Evolutionary conservation across 306 rosid genomes (phyloP).

Genomic region (Clitoria ternatea): DNA sequence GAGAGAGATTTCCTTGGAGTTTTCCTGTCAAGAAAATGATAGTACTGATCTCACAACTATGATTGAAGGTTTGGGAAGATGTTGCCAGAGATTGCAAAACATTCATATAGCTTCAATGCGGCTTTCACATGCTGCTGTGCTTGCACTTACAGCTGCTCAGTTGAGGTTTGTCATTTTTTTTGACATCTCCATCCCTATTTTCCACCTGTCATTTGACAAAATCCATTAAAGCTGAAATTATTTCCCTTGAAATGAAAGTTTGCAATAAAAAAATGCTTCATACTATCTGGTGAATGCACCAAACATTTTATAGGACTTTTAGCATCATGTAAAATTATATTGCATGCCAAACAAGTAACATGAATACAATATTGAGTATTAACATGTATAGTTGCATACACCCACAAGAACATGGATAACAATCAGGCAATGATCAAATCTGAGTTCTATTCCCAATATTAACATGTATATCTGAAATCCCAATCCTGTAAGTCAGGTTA

Average conservation of each 20-base stretch:
- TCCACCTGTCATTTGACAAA: neutral
- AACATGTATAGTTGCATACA: no score
- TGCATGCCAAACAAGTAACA: neutral
- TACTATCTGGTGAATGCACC: neutral
- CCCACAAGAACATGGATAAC: neutral
- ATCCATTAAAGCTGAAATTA: neutral
- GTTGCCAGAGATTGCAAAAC: conserved; percentile 75
- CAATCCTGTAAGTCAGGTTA: neutral
- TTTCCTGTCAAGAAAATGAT: conserved; percentile 66
- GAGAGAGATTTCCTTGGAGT: conserved; percentile 83
- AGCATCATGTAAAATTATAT: neutral
- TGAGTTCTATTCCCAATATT: neutral
- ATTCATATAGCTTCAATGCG: conserved; percentile 81
- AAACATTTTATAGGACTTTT: neutral
- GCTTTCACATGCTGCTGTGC: conserved; percentile 85
- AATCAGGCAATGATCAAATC: neutral
- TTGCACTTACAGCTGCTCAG: conserved; percentile 83
- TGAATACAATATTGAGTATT: neutral
- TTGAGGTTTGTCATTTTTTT: conserved; percentile 57
- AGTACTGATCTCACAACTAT: conserved; percentile 61
- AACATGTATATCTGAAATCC: neutral
- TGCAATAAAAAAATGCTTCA: neutral
- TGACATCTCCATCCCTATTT: conserved; percentile 1
- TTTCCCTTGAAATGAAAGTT: neutral
- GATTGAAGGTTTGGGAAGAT: conserved; percentile 69